Evolutionary conservation across 1,139 yeast genomes (phyloP).

Genomic region (Torulaspora pretoriensis): DNA sequence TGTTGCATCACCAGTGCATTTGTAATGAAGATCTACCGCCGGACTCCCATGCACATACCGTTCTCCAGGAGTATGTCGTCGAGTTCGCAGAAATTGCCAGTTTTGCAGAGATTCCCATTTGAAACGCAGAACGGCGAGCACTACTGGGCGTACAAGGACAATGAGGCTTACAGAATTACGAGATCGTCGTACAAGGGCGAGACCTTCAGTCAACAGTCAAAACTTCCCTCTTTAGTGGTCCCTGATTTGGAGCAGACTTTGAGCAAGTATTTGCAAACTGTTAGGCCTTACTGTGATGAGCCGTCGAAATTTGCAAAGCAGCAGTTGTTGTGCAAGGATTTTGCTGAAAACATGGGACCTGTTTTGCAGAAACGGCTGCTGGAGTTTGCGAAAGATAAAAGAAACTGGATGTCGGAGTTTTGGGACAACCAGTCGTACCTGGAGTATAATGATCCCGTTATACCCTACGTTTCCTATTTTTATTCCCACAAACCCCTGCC

Average conservation of each 20-base stretch:
- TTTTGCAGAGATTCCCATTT: conserved; percentile 15
- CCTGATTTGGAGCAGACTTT: conserved; percentile 76
- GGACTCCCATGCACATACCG: conserved; percentile 1
- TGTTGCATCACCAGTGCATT: background rate
- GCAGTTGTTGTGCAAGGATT: conserved; percentile 59
- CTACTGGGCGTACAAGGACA: conserved; percentile 27
- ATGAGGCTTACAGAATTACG: conserved; percentile 22
- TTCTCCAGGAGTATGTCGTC: conserved; percentile 1
- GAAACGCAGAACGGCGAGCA: conserved; percentile 30
- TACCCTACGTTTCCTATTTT: conserved; percentile 90
- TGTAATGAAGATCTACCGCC: conserved; percentile 7
- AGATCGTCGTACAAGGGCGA: conserved; percentile 50
- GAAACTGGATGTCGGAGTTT: conserved; percentile 88
- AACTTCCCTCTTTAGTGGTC: conserved; percentile 82
- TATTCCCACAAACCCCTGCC: conserved; percentile 72
- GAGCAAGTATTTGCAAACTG: conserved; percentile 61
- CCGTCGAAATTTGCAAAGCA: conserved; percentile 49
- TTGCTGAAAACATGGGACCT: conserved; percentile 62
- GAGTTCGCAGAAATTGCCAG: background rate
- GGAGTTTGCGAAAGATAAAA: conserved; percentile 53
- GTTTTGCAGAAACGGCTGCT: conserved; percentile 63
- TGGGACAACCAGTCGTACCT: conserved; percentile 96
- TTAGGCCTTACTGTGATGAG: conserved; percentile 61
- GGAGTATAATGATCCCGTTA: conserved; percentile 87
- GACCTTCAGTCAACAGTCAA: conserved; percentile 66